Evolutionary conservation across 768 basidiomycete species (phyloP).

Genomic region (Suillus luteus): DNA sequence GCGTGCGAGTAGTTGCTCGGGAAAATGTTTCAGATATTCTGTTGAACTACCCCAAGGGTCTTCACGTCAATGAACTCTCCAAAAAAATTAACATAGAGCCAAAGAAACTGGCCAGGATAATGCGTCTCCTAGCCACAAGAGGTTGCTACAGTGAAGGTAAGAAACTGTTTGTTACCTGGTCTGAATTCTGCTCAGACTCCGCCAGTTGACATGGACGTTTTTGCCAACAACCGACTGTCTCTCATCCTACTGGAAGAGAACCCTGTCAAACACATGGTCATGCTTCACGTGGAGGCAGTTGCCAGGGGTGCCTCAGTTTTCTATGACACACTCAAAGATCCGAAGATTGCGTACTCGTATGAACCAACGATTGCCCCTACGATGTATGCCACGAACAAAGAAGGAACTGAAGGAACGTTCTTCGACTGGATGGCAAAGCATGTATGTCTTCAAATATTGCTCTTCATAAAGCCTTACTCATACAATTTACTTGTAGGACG

Average conservation of each 20-base stretch:
- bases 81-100: conserved; percentile 23
- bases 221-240: conserved; percentile 39
- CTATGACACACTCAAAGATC: conserved; percentile 32
- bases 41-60: conserved; percentile 28
- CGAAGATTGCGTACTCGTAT: conserved; percentile 20
- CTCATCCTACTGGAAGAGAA: conserved; percentile 28
- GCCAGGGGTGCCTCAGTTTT: conserved; percentile 23
- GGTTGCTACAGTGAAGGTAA: conserved; percentile 37
- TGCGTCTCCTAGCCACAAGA: conserved; percentile 32
- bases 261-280: conserved; percentile 23
- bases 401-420: conserved; percentile 23
- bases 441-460: conserved; percentile 15
- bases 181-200: neutral
- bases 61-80: conserved; percentile 33
- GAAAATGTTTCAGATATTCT: conserved; percentile 34
- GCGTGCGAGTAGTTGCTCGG: conserved; percentile 28
- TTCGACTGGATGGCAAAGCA: conserved; percentile 28
- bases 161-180: neutral
- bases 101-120: conserved; percentile 32
- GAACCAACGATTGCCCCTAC: conserved; percentile 25
- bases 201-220: conserved; percentile 33
- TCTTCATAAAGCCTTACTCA: neutral
- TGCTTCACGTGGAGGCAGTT: conserved; percentile 21
- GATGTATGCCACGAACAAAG: conserved; percentile 23
- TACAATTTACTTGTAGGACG: conserved; percentile 14